These are phyloP conservation scores for Pestalotiopsis sp. DNA, from an alignment of 2,329 filamentous ascomycete genomes.

Conservation along the genomic window DNA sequence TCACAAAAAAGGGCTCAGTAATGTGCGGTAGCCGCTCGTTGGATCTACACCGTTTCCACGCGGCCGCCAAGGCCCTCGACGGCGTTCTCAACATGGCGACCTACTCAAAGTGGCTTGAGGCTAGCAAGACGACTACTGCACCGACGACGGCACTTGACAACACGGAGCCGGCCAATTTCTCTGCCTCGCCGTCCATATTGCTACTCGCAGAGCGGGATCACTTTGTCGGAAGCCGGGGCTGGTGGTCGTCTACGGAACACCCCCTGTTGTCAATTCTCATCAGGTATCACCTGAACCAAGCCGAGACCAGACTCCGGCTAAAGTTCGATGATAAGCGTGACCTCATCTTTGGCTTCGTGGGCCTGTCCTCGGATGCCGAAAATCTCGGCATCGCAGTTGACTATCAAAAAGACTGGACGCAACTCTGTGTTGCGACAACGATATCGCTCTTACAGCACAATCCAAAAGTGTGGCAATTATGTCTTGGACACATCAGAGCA, in stretches of 20 bases:
- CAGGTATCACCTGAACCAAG: constrained; percentile 15
- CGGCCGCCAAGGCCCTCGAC: constrained; percentile 22
- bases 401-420: background rate
- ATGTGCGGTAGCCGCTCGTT: constrained; percentile 21
- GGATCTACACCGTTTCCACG: constrained; percentile 20
- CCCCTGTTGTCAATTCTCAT: constrained; percentile 20
- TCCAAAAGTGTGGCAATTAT: background rate
- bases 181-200: constrained; percentile 20
- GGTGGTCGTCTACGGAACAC: constrained; percentile 16
- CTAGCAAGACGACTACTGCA: constrained; percentile 9
- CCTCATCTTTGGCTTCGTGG: background rate
- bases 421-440: background rate
- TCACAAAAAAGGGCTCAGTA: constrained; percentile 19
- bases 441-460: background rate
- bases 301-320: constrained; percentile 1
- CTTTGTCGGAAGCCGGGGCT: constrained; percentile 7
- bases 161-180: constrained; percentile 23
- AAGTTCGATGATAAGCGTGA: background rate
- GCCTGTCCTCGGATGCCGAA: background rate
- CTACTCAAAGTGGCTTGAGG: constrained; percentile 24
- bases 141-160: constrained; percentile 10
- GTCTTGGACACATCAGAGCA: background rate
- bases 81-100: constrained; percentile 25
- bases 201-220: constrained; percentile 19
- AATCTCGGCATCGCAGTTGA: background rate